phyloP scores from a whole-genome alignment of 164 flowering plant genomes.

The Saururus chinensis region DNA sequence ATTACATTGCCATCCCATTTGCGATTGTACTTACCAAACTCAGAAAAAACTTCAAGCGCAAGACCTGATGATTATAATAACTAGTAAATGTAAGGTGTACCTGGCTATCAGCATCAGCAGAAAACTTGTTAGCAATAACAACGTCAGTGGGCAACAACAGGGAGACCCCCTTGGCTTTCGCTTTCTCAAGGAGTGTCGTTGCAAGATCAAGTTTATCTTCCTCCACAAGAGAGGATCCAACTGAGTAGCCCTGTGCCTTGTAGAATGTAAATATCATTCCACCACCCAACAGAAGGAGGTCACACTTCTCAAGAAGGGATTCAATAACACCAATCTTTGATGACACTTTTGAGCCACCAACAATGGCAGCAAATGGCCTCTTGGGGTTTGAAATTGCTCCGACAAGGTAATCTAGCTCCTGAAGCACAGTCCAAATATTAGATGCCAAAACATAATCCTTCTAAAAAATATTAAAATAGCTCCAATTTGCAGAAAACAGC shows the following conservation, averaged over 20 bases:
- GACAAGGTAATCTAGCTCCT: conserved; percentile 79
- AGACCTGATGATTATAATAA: too few species aligned
- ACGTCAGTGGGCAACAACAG: conserved; percentile 67
- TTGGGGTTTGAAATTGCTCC: conserved; percentile 69
- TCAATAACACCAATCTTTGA: conserved; percentile 81
- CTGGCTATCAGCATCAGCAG: conserved; percentile 83
- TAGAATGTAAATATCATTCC: conserved; percentile 83
- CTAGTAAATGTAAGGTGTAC: conserved; percentile 17
- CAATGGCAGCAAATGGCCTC: conserved; percentile 83
- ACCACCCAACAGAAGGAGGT: conserved; percentile 65
- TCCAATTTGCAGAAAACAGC: neutral
- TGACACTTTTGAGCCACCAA: conserved; percentile 80
- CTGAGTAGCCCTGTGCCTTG: conserved; percentile 74
- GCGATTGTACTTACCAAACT: neutral
- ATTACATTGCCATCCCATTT: neutral
- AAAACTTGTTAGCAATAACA: conserved; percentile 70
- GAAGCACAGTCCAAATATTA: conserved; percentile 5
- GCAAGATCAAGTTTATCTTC: conserved; percentile 75
- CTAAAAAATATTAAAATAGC: neutral
- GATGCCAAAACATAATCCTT: neutral
- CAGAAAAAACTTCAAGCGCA: too few species aligned
- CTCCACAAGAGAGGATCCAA: conserved; percentile 72
- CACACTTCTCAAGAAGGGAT: conserved; percentile 63
- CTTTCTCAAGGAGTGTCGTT: conserved; percentile 56
- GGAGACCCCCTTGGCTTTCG: conserved; percentile 66